Percentiles rank a stretch among this genome's conserved stretches.
phyloP scores from a whole-genome alignment of 805 yeast species.

The Lachancea kluyveri region DNA sequence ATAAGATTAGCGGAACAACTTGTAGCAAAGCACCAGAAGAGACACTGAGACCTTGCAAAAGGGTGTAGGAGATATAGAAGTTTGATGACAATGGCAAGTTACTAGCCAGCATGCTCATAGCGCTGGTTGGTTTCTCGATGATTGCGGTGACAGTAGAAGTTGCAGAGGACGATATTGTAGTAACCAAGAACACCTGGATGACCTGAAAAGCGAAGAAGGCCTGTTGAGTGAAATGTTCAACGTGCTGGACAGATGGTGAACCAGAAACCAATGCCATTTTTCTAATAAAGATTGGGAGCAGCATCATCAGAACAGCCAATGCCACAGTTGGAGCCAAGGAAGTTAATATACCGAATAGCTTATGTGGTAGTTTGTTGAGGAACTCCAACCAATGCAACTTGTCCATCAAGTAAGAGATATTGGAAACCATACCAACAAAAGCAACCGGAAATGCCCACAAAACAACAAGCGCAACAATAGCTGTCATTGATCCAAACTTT shows the following conservation, averaged over 20 bases:
- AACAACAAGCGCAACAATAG: slow-evolving; percentile 48
- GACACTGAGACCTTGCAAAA: slow-evolving; percentile 61
- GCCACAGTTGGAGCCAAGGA: slow-evolving; percentile 64
- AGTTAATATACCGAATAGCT: slow-evolving; percentile 56
- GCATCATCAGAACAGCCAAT: slow-evolving; percentile 57
- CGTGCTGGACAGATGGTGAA: slow-evolving; percentile 45
- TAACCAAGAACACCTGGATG: slow-evolving; percentile 63
- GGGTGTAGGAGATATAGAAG: slow-evolving; percentile 61
- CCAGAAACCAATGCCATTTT: slow-evolving; percentile 58
- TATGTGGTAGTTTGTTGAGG: slow-evolving; percentile 48
- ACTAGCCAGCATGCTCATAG: slow-evolving; percentile 54
- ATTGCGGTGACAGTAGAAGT: slow-evolving; percentile 61
- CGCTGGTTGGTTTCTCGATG: slow-evolving; percentile 49
- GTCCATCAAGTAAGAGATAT: slow-evolving; percentile 55
- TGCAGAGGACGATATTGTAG: slow-evolving; percentile 67
- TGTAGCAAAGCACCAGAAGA: slow-evolving; percentile 64
- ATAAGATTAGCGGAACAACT: slow-evolving; percentile 50
- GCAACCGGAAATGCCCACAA: slow-evolving; percentile 79
- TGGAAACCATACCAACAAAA: slow-evolving; percentile 69
- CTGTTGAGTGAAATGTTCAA: slow-evolving; percentile 61
- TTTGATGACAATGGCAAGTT: slow-evolving; percentile 70
- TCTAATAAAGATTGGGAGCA: slow-evolving; percentile 61
- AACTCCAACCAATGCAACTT: slow-evolving; percentile 49
- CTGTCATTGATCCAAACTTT: slow-evolving; percentile 43
- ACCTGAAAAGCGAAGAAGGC: slow-evolving; percentile 66